A percentile compares a stretch with the other conserved stretches of the same genome.
Conservation (phyloP, 768 basidiomycete species). For the Serendipita indica region DNA sequence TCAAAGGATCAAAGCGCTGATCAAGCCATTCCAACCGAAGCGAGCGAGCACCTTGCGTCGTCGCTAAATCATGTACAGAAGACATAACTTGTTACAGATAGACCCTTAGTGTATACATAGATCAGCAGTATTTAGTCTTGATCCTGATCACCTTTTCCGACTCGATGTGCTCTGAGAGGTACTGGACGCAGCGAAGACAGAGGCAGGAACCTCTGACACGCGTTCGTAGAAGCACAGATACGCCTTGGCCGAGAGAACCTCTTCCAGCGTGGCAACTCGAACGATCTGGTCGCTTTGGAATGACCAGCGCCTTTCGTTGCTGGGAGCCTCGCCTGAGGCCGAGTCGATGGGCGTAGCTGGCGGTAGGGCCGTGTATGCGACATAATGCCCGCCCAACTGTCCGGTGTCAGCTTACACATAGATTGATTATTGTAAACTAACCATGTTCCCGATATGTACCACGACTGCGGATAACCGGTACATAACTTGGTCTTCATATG, state of each 20-base stretch:
- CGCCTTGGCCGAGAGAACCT: conserved; percentile 81
- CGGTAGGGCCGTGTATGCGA: conserved; percentile 69
- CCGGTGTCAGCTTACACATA: conserved; percentile 6
- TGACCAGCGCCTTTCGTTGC: conserved; percentile 54
- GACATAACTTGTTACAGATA: too few species aligned
- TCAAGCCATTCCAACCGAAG: neutral
- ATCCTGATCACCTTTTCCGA: neutral
- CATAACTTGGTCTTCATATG: conserved; percentile 30
- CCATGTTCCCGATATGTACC: conserved; percentile 80
- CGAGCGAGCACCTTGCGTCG: neutral
- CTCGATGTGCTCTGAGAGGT: neutral
- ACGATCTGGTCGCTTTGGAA: conserved; percentile 85
- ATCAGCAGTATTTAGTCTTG: neutral
- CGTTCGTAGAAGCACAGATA: conserved; percentile 91
- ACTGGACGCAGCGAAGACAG: neutral
- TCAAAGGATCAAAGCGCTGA: conserved; percentile 1
- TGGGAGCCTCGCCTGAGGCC: conserved; percentile 14
- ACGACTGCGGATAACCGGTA: conserved; percentile 69
- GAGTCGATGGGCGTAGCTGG: conserved; percentile 22
- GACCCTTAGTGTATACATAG: neutral
- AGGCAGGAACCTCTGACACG: conserved; percentile 19
- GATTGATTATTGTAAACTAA: conserved; percentile 25
- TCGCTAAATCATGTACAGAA: neutral
- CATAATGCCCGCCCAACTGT: conserved; percentile 79
- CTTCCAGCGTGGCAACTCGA: conserved; percentile 64